Conservation (phyloP, 2,329 filamentous ascomycete genomes). For the Aspergillus thermomutatus region DNA sequence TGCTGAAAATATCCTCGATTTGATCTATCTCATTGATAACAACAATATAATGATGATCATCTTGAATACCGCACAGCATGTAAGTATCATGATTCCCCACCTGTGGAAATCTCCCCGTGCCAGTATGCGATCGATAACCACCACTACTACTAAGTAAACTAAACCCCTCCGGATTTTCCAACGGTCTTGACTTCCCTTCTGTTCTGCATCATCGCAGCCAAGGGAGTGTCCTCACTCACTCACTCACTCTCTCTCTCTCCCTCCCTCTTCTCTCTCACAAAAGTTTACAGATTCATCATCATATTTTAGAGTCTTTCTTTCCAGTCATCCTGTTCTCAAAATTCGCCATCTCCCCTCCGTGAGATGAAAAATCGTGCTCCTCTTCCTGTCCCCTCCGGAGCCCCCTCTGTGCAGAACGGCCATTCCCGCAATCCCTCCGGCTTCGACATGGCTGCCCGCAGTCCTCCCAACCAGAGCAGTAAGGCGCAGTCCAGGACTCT, state of each 20-base stretch:
- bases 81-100: slow-evolving; percentile 2
- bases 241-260: slow-evolving; percentile 1
- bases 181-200: slow-evolving; percentile 1
- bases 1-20: not conserved
- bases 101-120: slow-evolving; percentile 7
- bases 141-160: not conserved
- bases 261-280: not conserved
- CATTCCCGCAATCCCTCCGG: slow-evolving; percentile 41
- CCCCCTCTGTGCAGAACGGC: slow-evolving; percentile 35
- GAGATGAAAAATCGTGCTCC: slow-evolving; percentile 42
- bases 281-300: not conserved
- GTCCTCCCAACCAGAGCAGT: slow-evolving; percentile 44
- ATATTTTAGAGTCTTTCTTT: not conserved
- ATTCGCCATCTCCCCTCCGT: slow-evolving; percentile 17
- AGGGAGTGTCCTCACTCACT: slow-evolving; percentile 2
- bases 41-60: no score
- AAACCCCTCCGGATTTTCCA: slow-evolving; percentile 24
- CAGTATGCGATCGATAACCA: not conserved
- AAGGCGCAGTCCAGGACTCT: slow-evolving; percentile 28
- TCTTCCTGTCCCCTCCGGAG: slow-evolving; percentile 36
- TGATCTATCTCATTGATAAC: no score
- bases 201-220: slow-evolving; percentile 2
- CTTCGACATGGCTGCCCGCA: slow-evolving; percentile 46
- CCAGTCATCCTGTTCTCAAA: slow-evolving; percentile 9
- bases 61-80: not conserved